Evolutionary conservation across 202 grass and related monocot species (phyloP), one percentile per base, ranked within the genome.

Genomic region (Saccharum hybrid): DNA sequence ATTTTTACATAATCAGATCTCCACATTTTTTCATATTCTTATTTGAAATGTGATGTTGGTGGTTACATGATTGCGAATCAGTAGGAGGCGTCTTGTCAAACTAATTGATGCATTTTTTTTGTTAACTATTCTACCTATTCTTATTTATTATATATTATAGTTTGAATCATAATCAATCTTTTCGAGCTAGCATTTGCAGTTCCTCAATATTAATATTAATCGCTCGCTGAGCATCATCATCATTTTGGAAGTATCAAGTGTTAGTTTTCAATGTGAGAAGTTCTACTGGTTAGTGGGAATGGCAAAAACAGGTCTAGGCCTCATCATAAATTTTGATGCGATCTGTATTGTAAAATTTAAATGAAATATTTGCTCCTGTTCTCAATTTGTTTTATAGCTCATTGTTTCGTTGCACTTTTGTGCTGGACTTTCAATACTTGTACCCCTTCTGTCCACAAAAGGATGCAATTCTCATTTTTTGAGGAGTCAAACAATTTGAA

Each of bases 281-380:
- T 77, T 36, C 22, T 66, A 31, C 56, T 67, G 46, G 6, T 79
- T 62, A 66, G 37, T 40, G n/a, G 10, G 56, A 71, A 77, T 37
- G 52, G 9, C 26, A 78, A 33, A 77, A 59, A 61, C 9, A 45
- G 22, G 23, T 61, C 4, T 51, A 39, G 45, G 2, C 13, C 15
- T 71, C n/a, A 66, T 14, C 46, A 73, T 77, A 81, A 38, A 59
- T 89, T 89, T 71, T 46, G 5, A 82, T 72, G 38, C 40, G 8
- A 52, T 57, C 31, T 73, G 49, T 69, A 36, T 37, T 71, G 10
- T 22, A 71, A 61, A 15, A 49, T 87, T 71, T 64, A 73, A 81
- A 28, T 39, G 16, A 40, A 66, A 38, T 76, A 37, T 23, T 82
- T 22, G 7, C 12, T 79, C n/a, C 12, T 65, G 62, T 19, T 78